These are phyloP conservation scores for Rhexocercosporidium sp. DNA, from an alignment of 2,329 filamentous ascomycete genomes.

Conservation along the genomic window DNA sequence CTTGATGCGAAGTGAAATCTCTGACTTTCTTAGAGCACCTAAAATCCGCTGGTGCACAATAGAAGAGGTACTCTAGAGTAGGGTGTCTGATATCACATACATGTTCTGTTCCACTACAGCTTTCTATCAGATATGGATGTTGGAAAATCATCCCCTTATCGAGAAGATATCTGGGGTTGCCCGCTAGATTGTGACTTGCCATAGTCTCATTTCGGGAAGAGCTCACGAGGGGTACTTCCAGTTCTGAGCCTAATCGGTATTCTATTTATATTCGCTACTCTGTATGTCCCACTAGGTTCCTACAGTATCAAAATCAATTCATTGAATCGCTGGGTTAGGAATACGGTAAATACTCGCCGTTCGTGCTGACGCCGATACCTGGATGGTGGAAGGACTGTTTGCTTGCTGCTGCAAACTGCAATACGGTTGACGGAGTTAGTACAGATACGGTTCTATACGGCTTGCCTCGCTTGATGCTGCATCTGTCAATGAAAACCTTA, in stretches of 20 bases:
- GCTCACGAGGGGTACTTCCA: background rate
- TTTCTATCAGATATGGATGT: no score
- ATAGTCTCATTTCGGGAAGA: constrained; percentile 15
- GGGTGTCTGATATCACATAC: no score
- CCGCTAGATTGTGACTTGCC: background rate
- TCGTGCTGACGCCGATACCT: background rate
- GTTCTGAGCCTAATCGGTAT: constrained; percentile 4
- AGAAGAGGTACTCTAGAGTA: no score
- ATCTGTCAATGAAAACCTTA: background rate
- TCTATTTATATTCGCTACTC: constrained; percentile 9
- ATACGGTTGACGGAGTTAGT: background rate
- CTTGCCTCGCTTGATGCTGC: background rate
- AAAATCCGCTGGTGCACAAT: background rate
- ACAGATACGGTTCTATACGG: background rate
- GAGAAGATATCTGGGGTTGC: no score
- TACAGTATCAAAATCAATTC: background rate
- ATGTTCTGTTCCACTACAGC: no score
- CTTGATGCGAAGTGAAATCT: constrained; percentile 27
- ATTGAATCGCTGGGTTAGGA: no score
- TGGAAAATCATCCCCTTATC: no score
- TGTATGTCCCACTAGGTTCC: no score
- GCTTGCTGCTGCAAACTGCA: background rate
- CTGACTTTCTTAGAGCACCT: background rate
- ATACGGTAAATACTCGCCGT: background rate
- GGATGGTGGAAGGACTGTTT: background rate